Evolutionary conservation across 2,329 filamentous ascomycete species (phyloP), one percentile per base, ranked within the genome.

Genomic region (Magnaporthiopsis incrustans): DNA sequence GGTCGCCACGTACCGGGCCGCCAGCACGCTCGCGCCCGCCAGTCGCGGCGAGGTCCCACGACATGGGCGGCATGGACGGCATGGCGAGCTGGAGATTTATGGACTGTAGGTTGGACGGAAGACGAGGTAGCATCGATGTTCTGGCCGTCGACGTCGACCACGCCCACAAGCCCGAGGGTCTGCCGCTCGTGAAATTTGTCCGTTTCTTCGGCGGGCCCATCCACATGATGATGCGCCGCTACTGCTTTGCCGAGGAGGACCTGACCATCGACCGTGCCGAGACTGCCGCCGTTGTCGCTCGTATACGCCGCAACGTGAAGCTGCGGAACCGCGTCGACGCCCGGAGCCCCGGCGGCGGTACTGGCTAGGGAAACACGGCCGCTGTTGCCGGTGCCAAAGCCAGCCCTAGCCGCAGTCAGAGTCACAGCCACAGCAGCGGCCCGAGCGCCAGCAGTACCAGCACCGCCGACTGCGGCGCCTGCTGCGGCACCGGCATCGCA

Each of bases 211-310:
- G 72, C 11, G 73, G 73, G 3, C 70, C 73, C 1, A 68, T 74
- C 32, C 72, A 75, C 58, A 70, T 75, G 68, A 73, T 72, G 69
- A 75, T 71, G 71, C 68, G 73, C 25, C 66, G 73, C 5, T 75
- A 75, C 65, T 69, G 73, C 4, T 75, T 71, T 62, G 70, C 73
- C 18, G 73, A 75, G 66, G 73, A 75, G 33, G 70, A 67, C 7
- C 62, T 74, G 35, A 68, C 66, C 2, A 67, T 75, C 25, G 73
- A 73, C 38, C 68, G 64, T 27, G 57, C 65, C 3, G 73, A 75
- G 62, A 70, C 67, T 4, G 67, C 67, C 10, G 57, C 63, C 2
- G 68, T 74, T 8, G 67, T 72, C 5, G 38, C 67, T 1, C 65
- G 67, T 63, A 69, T 70, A 14, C 65, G 70, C 14, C 57, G 64